A percentile compares a stretch with the other conserved stretches of the same genome.
Evolutionary conservation across 2,329 filamentous ascomycete genomes (phyloP).

Genomic region (Nemania serpens): DNA sequence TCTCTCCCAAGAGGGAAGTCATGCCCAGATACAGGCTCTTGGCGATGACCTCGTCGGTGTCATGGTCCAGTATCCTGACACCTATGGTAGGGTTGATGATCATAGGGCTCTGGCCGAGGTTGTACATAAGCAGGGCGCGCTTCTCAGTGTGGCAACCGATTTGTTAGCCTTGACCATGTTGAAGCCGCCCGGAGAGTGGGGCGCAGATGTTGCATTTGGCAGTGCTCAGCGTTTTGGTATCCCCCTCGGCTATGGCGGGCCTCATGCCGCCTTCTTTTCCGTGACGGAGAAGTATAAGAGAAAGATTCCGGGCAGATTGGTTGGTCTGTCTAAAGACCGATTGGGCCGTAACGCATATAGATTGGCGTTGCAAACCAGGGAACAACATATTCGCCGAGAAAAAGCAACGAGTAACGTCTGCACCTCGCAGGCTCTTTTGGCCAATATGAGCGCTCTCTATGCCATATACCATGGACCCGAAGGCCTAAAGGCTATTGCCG

Average conservation of each 20-base stretch:
- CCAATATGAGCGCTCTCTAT: slow-evolving; percentile 96
- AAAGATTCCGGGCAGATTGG: slow-evolving; percentile 88
- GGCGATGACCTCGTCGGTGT: slow-evolving; percentile 86
- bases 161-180: slow-evolving; percentile 84
- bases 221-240: slow-evolving; percentile 91
- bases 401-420: slow-evolving; percentile 98
- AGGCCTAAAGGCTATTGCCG: slow-evolving; percentile 81
- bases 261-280: slow-evolving; percentile 96
- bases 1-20: slow-evolving; percentile 64
- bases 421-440: slow-evolving; percentile 89
- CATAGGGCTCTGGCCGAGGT: slow-evolving; percentile 74
- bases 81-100: slow-evolving; percentile 77
- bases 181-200: slow-evolving; percentile 90
- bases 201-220: slow-evolving; percentile 93
- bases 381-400: slow-evolving; percentile 94
- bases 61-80: slow-evolving; percentile 94
- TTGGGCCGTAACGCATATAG: slow-evolving; percentile 80
- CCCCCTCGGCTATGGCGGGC: slow-evolving; percentile 88
- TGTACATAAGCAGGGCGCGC: slow-evolving; percentile 76
- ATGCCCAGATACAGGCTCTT: slow-evolving; percentile 70
- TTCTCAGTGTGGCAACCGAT: slow-evolving; percentile 88
- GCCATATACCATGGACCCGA: slow-evolving; percentile 90
- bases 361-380: slow-evolving; percentile 86
- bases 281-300: slow-evolving; percentile 90
- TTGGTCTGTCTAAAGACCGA: slow-evolving; percentile 90